phyloP scores from a whole-genome alignment of 768 basidiomycete species.

The Lyophyllum semitale region DNA sequence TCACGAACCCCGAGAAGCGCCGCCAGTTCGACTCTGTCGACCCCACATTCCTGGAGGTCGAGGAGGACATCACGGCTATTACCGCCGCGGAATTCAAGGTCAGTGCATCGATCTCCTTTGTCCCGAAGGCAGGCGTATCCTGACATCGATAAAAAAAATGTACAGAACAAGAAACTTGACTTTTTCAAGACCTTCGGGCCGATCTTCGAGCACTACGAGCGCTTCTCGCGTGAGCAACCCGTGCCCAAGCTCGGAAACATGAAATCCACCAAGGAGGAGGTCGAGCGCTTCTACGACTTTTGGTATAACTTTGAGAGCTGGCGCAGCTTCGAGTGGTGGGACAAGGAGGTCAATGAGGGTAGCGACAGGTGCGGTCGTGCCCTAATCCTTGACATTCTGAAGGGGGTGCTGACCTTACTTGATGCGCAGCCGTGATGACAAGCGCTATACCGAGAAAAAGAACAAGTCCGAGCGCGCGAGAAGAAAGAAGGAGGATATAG shows the following conservation, averaged over 20 bases:
- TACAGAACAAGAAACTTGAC: constrained; percentile 49
- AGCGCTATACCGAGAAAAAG: constrained; percentile 99
- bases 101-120: neutral
- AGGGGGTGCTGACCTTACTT: neutral
- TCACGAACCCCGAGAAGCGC: constrained; percentile 83
- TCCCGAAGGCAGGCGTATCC: neutral
- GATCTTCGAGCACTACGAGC: constrained; percentile 89
- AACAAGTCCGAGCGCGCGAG: constrained; percentile 97
- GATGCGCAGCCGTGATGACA: constrained; percentile 93
- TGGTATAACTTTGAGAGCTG: constrained; percentile 99
- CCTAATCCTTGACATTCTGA: neutral
- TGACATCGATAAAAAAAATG: neutral
- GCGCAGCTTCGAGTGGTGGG: constrained; percentile 96
- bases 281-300: constrained; percentile 96
- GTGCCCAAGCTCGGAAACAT: constrained; percentile 78
- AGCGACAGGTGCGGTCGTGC: constrained; percentile 74
- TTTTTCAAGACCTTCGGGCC: constrained; percentile 79
- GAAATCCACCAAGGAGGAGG: constrained; percentile 75
- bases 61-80: constrained; percentile 70
- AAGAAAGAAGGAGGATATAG: constrained; percentile 96
- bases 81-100: constrained; percentile 61
- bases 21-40: constrained; percentile 98
- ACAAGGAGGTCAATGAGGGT: constrained; percentile 98
- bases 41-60: constrained; percentile 68
- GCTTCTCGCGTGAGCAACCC: constrained; percentile 86